A percentile compares a stretch with the other conserved stretches of the same genome.
These are phyloP conservation scores for Diaporthe ilicicola DNA, from an alignment of 2,329 filamentous ascomycete species.

Conservation along the genomic window DNA sequence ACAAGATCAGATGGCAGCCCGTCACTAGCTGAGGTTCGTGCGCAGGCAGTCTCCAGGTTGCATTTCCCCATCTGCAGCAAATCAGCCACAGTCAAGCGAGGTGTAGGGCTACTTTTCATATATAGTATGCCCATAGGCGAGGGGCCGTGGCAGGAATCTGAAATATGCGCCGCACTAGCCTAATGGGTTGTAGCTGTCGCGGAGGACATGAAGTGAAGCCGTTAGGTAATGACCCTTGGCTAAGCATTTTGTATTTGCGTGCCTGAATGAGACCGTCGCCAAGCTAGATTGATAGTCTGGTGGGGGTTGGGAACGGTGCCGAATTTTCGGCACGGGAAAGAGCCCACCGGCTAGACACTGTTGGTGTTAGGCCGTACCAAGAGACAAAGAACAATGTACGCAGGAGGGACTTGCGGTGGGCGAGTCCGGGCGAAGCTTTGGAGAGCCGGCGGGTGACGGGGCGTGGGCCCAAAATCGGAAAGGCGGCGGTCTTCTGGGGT, in stretches of 20 bases:
- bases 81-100: not conserved
- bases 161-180: not conserved
- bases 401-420: not conserved
- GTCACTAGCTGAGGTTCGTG: not conserved
- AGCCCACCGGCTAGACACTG: not conserved
- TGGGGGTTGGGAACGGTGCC: slow-evolving; percentile 7
- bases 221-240: slow-evolving; percentile 6
- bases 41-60: not conserved
- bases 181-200: not conserved
- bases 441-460: not conserved
- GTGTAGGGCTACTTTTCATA: not conserved
- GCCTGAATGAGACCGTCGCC: not conserved
- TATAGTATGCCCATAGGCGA: not conserved
- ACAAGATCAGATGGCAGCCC: not conserved
- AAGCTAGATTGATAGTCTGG: not conserved
- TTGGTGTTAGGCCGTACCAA: not conserved
- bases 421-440: not conserved
- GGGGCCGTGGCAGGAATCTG: not conserved
- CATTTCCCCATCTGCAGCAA: not conserved
- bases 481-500: not conserved
- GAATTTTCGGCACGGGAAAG: slow-evolving; percentile 10
- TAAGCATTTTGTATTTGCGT: not conserved
- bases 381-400: not conserved
- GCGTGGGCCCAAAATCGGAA: not conserved
- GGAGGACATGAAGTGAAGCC: not conserved